Evolutionary conservation across 108 stramenopile species (phyloP), one percentile per base, ranked within the genome.

Genomic region (Skeletonema potamos): DNA sequence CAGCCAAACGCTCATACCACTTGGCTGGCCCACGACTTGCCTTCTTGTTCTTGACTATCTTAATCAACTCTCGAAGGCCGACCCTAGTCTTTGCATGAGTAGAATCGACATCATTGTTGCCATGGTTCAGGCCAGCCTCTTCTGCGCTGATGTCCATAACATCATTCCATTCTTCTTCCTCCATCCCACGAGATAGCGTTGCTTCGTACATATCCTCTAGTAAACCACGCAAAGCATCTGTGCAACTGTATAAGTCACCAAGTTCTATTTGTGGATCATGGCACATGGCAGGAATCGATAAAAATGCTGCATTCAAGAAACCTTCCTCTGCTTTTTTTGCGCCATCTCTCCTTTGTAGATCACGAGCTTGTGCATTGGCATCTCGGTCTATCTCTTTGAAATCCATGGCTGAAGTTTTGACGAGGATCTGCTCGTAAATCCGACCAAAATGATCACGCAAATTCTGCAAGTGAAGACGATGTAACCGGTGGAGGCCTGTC

Each of bases 1-100:
- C 87, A 15, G 89, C 91, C 28, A 86, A 37, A 43, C 87, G 87
- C 64, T 88, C 86, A 60, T 85, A 85, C 93, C 93, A 92, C 64
- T 73, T 82, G 11, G 85, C 72, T 46, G 77, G 68, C 1, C 85
- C 72, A n/a, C 68, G 54, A 60, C 32, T 54, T 41, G 54, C 54
- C 12, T 39, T 66, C 55, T 71, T 76, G 13, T 60, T 72, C 51
- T 46, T 78, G 27, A 70, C 65, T 12, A 36, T 70, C 43, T 71
- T 82, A 20, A 83, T 71, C 17, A 84, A 34, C 60, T 76, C 46
- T 27, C 69, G 79, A 46, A 76, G 58, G 41, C 78, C 75, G 17
- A 73, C 13, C 27, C 68, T 79, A 22, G 59, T 24, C 68, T 74
- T 60, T 28, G 37, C 26, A n/a, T 8, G 22, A 44, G 58, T 9